Base-by-base conservation (phyloP, 2,329 filamentous ascomycete species). In the Xylaria sp. region DNA sequence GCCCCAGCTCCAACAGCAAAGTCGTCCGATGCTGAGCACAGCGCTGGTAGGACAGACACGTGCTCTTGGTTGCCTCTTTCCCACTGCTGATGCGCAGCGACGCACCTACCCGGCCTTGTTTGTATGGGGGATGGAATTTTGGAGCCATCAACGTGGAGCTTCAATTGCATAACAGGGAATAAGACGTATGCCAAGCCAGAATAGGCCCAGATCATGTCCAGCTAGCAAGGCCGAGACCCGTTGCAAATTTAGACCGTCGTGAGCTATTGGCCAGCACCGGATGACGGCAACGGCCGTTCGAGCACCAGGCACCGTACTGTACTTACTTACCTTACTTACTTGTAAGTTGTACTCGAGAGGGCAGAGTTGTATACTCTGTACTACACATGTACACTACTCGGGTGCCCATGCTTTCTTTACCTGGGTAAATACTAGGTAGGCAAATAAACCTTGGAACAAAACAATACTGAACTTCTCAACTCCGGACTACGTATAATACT, bases 121-220 rank as follows among this genome's bases (percentile, higher is more conserved):
- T 37, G 10, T 15, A 53, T 25, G 37, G 33, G 31, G 44, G 27
- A 54, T 38, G 43, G 46, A 63, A 62, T 60, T 61, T 62, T 46
- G 53, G 44, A 54, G 29, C 11, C 48, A 17, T 43, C 15, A 41
- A 23, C 57, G 23, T 62, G 59, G 46, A 47, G 58, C 51, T 64
- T 54, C 11, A 54, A 65, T 65, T 62, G 64, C 47, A 54, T 47
- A 60, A 62, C 65, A 66, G 57, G 67, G 62, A 56, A 58, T 58
- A 60, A 58, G 65, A 71, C 69, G 69, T 70, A 64, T 59, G 70
- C 70, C 70, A 71, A 72, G 70, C 59, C 60, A 47, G 31, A 8
- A 54, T 52, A 37, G 51, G 35, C 47, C 46, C 8, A 29, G 23
- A 46, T 53, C 46, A 47, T 46, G 47, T 40, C 27, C 9, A 48